Evolutionary conservation across 176 grass and related monocot genomes (phyloP), one percentile per base, ranked within the genome.

Genomic region (Oryza nivara): DNA sequence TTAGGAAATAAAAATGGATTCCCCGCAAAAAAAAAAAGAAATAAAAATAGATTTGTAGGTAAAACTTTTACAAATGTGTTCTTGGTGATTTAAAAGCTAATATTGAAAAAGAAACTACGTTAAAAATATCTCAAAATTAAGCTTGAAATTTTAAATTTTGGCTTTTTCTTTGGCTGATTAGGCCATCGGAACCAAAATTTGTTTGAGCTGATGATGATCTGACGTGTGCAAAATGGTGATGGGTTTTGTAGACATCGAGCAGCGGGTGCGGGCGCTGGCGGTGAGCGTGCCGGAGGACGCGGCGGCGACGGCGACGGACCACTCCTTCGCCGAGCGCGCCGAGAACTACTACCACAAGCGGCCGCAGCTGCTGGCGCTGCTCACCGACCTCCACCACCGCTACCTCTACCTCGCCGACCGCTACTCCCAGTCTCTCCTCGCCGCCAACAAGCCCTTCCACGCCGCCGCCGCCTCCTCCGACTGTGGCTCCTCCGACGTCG

Each of bases 401-500:
- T 98, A 98, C 91, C 87, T 95, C 87, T 95, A 87, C 96, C 91
- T 98, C 56, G 96, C 96, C 49, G 93, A 98, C 73, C 91, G 93
- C 43, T 98, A 98, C 96, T 73, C 89, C 30, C 93, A 93, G 76
- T 85, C 91, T 5, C 76, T 97, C 41, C 52, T 80, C 80, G 75
- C 84, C 80, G 75, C 84, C 64, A 86, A 83, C 54, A 86, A 83
- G 20, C 20, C 32, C 32, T 22, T 67, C 66, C 26, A 48, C 46
- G 44, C 61, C 22, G 34, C 67, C 4, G 73, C 88, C 19, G 12
- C 14, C 30, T 2, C 30, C 8, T 76, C 84, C 46, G 85, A 89
- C 43, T 86, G 81, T 67, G 58, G 48, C 67, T 81, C 80, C 13
- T 73, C 83, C 8, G 92, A 92, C 34, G 65, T 79, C 38, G 90